Conservation (phyloP, 768 basidiomycete genomes). For the Psilocybe cubensis region DNA sequence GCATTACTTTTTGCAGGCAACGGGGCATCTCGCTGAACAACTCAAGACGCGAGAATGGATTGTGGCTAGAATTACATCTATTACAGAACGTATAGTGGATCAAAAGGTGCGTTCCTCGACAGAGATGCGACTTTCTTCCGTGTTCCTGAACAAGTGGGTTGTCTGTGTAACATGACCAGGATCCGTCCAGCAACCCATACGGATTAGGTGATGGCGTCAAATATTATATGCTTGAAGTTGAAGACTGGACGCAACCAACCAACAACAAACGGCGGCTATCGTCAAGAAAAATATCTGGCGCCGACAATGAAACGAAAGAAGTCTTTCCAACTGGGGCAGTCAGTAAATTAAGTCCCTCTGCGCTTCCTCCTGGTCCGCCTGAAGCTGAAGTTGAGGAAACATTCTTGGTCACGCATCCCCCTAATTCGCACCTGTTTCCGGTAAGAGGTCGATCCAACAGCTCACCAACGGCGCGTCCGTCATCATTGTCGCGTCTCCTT, state of each 20-base stretch:
- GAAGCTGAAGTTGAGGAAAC: conserved; percentile 76
- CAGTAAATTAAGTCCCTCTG: conserved; percentile 33
- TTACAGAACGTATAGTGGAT: conserved; percentile 85
- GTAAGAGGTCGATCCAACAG: conserved; percentile 66
- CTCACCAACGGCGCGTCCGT: conserved; percentile 72
- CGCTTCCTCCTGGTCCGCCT: conserved; percentile 63
- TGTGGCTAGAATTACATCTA: conserved; percentile 88
- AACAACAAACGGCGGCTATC: conserved; percentile 62
- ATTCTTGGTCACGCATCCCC: conserved; percentile 64
- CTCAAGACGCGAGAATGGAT: conserved; percentile 94
- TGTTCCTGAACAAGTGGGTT: conserved; percentile 6
- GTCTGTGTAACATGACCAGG: conserved; percentile 52
- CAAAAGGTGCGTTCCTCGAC: conserved; percentile 56
- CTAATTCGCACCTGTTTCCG: conserved; percentile 72
- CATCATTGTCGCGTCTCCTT: conserved; percentile 77
- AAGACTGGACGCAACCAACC: conserved; percentile 87
- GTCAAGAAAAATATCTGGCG: conserved; percentile 52
- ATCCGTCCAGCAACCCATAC: conserved; percentile 87
- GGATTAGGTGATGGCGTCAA: conserved; percentile 87
- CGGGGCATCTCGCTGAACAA: conserved; percentile 85
- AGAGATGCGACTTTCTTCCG: conserved; percentile 16
- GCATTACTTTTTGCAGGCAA: conserved; percentile 94
- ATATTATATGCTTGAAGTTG: conserved; percentile 92
- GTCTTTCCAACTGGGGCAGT: conserved; percentile 23
- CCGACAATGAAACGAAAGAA: conserved; percentile 45